These are phyloP conservation scores for Penicillium lividum DNA, from an alignment of 495 filamentous ascomycete genomes.

Conservation along the genomic window DNA sequence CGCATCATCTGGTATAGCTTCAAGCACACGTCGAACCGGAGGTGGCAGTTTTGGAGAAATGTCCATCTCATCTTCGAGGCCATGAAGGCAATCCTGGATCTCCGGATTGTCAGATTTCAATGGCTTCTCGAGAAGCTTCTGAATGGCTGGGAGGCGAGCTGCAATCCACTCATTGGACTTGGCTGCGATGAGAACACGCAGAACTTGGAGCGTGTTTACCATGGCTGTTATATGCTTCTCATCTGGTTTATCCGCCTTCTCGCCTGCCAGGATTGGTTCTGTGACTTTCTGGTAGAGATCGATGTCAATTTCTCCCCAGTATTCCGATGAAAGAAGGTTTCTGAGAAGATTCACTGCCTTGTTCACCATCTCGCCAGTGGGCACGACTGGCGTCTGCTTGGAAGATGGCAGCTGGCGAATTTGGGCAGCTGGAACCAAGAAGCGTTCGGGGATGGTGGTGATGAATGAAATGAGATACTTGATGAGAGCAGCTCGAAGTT, in stretches of 20 bases:
- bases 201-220: constrained; percentile 87
- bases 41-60: constrained; percentile 56
- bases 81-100: constrained; percentile 87
- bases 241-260: constrained; percentile 63
- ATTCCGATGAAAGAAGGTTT: constrained; percentile 81
- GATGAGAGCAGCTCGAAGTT: constrained; percentile 72
- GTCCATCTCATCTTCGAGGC: constrained; percentile 64
- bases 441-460: constrained; percentile 81
- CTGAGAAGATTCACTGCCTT: constrained; percentile 82
- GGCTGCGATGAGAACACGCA: constrained; percentile 81
- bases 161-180: constrained; percentile 90
- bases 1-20: constrained; percentile 85
- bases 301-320: constrained; percentile 90
- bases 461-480: constrained; percentile 96
- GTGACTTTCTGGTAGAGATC: constrained; percentile 89
- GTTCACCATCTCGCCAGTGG: constrained; percentile 74
- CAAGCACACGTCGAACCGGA: constrained; percentile 76
- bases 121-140: constrained; percentile 88
- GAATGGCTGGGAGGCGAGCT: constrained; percentile 69
- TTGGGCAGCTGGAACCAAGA: constrained; percentile 68
- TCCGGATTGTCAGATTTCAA: constrained; percentile 84
- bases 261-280: constrained; percentile 73
- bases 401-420: constrained; percentile 53
- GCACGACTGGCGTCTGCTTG: constrained; percentile 49
- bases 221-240: constrained; percentile 77